These are phyloP conservation scores for Amauroascus verrucosus DNA, from an alignment of 2,329 filamentous ascomycete genomes.

Conservation along the genomic window DNA sequence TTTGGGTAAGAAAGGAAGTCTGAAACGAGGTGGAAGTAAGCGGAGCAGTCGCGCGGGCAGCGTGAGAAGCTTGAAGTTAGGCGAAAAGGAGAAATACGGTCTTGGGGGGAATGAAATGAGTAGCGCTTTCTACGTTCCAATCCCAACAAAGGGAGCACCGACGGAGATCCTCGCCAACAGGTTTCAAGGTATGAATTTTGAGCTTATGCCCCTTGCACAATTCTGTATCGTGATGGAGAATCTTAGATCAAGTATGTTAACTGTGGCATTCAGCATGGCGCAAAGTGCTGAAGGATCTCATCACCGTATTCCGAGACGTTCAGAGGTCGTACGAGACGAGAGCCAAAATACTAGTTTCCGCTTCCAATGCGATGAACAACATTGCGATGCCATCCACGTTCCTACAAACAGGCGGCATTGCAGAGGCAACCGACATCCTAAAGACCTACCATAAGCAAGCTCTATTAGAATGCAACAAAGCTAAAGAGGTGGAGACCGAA, in stretches of 20 bases:
- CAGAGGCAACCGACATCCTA: constrained; percentile 73
- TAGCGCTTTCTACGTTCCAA: constrained; percentile 80
- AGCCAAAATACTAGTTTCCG: constrained; percentile 69
- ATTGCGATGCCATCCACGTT: constrained; percentile 65
- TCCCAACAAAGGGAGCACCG: constrained; percentile 76
- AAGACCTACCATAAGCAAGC: constrained; percentile 73
- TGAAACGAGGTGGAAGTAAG: constrained; percentile 70
- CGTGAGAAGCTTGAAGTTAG: constrained; percentile 67
- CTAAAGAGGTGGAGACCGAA: constrained; percentile 80
- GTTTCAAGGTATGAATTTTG: constrained; percentile 63
- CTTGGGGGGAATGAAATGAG: constrained; percentile 51
- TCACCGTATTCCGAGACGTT: constrained; percentile 86
- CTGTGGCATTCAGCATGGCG: constrained; percentile 61
- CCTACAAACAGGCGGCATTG: constrained; percentile 68
- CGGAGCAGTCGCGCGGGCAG: constrained; percentile 76
- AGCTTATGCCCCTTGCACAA: no score
- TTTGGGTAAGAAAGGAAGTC: constrained; percentile 59
- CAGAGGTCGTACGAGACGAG: constrained; percentile 79
- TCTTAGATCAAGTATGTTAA: not conserved
- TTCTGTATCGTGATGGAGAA: no score
- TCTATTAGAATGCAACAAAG: constrained; percentile 73
- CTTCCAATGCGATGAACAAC: constrained; percentile 76
- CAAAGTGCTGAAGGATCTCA: constrained; percentile 88
- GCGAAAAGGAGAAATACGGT: constrained; percentile 47
- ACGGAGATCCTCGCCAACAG: constrained; percentile 78